Percentiles rank a stretch among this genome's conserved stretches.
phyloP scores from a whole-genome alignment of 2,329 filamentous ascomycete species.

The Albifimbria verrucaria region DNA sequence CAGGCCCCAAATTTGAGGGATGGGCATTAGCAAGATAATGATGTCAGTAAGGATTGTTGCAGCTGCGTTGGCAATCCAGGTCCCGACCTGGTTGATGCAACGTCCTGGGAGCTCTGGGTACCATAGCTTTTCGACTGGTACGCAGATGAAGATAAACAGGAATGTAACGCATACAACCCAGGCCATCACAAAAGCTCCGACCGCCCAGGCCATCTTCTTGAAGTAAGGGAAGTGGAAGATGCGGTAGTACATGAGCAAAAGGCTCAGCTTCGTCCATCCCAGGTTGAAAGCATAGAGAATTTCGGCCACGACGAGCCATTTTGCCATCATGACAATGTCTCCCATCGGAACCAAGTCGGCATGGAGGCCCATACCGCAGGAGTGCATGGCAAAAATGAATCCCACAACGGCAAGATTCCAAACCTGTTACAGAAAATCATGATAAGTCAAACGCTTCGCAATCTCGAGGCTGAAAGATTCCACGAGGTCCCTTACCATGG shows the following conservation, averaged over 20 bases:
- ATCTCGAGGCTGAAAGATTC: no score
- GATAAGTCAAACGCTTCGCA: no score
- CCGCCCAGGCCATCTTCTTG: constrained; percentile 35
- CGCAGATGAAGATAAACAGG: constrained; percentile 50
- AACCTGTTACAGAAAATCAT: constrained; percentile 24
- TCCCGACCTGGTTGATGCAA: constrained; percentile 47
- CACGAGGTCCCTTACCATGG: no score
- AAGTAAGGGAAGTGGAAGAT: constrained; percentile 45
- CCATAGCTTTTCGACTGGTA: constrained; percentile 48
- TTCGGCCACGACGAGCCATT: constrained; percentile 45
- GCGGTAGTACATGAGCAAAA: constrained; percentile 51
- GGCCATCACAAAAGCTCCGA: constrained; percentile 39
- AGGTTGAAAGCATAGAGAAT: constrained; percentile 45
- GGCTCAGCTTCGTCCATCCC: constrained; percentile 46
- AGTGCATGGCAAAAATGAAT: constrained; percentile 46
- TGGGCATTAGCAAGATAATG: constrained; percentile 40
- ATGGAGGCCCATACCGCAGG: constrained; percentile 44
- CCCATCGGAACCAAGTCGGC: constrained; percentile 31
- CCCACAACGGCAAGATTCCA: constrained; percentile 42
- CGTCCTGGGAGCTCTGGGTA: constrained; percentile 38
- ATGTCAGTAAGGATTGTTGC: constrained; percentile 46
- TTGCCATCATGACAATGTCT: constrained; percentile 40
- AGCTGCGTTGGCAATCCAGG: constrained; percentile 47
- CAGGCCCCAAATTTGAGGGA: constrained; percentile 43
- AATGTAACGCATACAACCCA: constrained; percentile 48